Evolutionary conservation across 2,329 filamentous ascomycete genomes (phyloP), one percentile per base, ranked within the genome.

Genomic region (Venturia nashicola): DNA sequence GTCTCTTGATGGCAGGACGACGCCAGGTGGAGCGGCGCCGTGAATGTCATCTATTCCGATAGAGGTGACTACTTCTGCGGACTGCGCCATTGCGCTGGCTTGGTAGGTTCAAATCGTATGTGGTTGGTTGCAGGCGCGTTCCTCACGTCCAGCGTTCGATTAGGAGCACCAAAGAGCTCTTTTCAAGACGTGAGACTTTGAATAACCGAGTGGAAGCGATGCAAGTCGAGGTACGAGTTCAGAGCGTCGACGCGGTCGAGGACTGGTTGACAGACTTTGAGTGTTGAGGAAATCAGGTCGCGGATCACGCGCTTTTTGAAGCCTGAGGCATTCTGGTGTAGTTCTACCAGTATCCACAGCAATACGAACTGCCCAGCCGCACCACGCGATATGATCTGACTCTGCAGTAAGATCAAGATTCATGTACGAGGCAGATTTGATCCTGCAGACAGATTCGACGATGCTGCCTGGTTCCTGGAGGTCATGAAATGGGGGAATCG

Each of bases 1-100:
- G 72, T 92, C 89, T 73, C 86, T 84, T 0, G 86, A 94, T 27
- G 94, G 94, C 63, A 97, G 83, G 64, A 97, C 89, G 67, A 96
- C 83, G 67, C 91, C 91, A 65, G 86, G 78, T 3, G 93, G 93
- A 42, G 90, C 86, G 74, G 91, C 93, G 73, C 86, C 83, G 67
- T 86, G 83, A 67, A 91, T 76, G 64, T 63, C 61, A 42, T 60
- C 59, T 27, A 44, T 32, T 18, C 39, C 59, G 9, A 18, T 32
- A 5, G 42, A 9, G 4, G 59, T 18, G 12, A 27, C 59, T 40
- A n/a, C 59, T 39, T 42, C 59, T 43, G 59, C 34, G 11, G 59
- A 27, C 2, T 42, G 59, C 39, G 39, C 59, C 59, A 60, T 59
- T 11, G 18, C n/a, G 55, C 55, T 14, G 55, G 11, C 39, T n/a